phyloP scores from a whole-genome alignment of 129 eudicot species.

The Centrapalus pauciflorus region DNA sequence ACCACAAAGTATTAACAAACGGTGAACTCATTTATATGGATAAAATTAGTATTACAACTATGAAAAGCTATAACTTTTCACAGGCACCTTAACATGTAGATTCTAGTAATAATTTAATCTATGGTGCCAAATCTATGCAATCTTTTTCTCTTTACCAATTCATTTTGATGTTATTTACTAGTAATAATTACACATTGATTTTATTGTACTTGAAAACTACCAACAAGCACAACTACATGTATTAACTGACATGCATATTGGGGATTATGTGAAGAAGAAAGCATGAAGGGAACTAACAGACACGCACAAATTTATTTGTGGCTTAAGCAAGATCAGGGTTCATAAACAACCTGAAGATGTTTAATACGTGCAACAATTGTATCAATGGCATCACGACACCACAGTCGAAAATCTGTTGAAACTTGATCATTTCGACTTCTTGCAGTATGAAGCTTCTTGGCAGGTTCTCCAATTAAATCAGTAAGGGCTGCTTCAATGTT shows the following conservation, averaged over 20 bases:
- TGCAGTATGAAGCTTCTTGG: conserved; percentile 95
- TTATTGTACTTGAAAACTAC: not conserved
- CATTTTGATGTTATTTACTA: not conserved
- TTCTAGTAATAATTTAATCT: not conserved
- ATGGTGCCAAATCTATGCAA: not conserved
- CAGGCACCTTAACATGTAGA: too few species aligned
- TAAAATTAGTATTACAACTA: not conserved
- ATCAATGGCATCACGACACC: conserved; percentile 93
- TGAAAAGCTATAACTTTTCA: not conserved
- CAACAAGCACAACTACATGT: not conserved
- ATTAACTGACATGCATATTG: not conserved
- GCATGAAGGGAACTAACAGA: not conserved
- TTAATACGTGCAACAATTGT: conserved; percentile 38
- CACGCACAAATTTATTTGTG: not conserved
- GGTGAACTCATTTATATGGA: not conserved
- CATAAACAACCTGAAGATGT: conserved; percentile 55
- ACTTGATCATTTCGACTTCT: conserved; percentile 98
- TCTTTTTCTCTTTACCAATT: not conserved
- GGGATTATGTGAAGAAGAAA: not conserved
- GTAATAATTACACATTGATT: too few species aligned
- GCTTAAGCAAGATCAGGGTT: not conserved
- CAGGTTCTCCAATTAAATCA: conserved; percentile 89
- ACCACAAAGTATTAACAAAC: not conserved
- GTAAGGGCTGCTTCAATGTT: conserved; percentile 95
- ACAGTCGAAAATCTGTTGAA: conserved; percentile 78